Base-by-base conservation (phyloP, 805 yeast species). In the Vanderwaltozyma polyspora region DNA sequence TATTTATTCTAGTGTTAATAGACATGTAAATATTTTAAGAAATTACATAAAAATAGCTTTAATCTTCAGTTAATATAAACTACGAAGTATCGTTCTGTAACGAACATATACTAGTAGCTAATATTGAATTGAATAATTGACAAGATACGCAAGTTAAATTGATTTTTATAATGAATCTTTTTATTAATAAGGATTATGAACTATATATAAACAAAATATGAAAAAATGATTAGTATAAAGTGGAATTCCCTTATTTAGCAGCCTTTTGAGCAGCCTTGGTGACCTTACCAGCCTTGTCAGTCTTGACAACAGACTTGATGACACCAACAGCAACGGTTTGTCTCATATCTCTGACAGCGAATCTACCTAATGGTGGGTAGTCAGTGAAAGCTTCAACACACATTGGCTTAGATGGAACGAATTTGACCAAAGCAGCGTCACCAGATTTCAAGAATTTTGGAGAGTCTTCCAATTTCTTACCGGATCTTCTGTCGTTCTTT, bases 321-420 rank as follows among this genome's bases (percentile, higher is more conserved):
- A 87, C 95, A 83, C 96, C 96, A 66, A 87, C 96, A 66, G 96
- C 96, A 61, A 87, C 96, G 59, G 96, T 87, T 74, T 86, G 95
- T 82, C 96, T 83, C 96, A 86, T 86, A 74, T 86, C 96, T 82
- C 96, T 87, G 77, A 86, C 95, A 66, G 89, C 89, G 71, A 89
- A 74, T 79, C 97, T 86, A 71, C 95, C 91, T 67, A 89, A 70
- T 71, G 93, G 95, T 66, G 89, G 95, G 79, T 89, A 86, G 63
- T 85, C 91, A 62, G 77, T 70, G 79, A 77, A 89, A 54, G 89
- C 74, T 71, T 89, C 95, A 52, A 87, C 94, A 68, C 95, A 87
- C 72, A 89, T 74, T 58, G 94, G 87, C 75, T 82, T 86, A 57
- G 82, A 64, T 55, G 89, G 81, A 57, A 85, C 77, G 71, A 87